Conservation (phyloP, 768 basidiomycete species). For the Lanmaoa pseudosensibilis region DNA sequence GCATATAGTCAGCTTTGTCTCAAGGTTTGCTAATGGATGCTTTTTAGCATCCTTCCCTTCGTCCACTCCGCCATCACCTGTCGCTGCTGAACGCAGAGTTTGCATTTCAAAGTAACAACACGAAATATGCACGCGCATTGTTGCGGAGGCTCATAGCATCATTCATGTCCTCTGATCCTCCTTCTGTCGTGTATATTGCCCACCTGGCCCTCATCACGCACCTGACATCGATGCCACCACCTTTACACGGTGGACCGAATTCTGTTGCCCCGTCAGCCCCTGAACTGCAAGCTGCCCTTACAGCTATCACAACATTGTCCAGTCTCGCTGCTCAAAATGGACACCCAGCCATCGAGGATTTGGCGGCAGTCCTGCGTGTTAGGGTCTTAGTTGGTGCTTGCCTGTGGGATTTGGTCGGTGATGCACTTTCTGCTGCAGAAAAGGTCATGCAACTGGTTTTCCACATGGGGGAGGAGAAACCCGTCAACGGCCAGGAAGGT, state of each 20-base stretch:
- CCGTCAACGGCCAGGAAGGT: not conserved
- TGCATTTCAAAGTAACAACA: conserved; percentile 42
- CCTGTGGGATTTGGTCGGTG: conserved; percentile 52
- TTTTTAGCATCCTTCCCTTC: conserved; percentile 61
- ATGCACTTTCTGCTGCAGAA: conserved; percentile 52
- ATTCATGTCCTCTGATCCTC: conserved; percentile 47
- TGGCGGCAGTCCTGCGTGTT: conserved; percentile 57
- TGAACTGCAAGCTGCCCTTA: conserved; percentile 33
- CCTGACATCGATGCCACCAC: conserved; percentile 30
- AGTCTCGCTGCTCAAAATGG: conserved; percentile 28
- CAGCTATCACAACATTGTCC: conserved; percentile 36
- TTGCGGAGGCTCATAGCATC: conserved; percentile 55
- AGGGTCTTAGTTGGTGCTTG: conserved; percentile 54
- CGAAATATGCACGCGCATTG: conserved; percentile 59
- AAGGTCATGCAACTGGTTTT: conserved; percentile 44
- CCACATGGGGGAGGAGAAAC: conserved; percentile 10
- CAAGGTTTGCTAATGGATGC: conserved; percentile 2
- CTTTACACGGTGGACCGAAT: conserved; percentile 2
- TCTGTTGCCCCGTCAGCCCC: conserved; percentile 3
- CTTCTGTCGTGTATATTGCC: conserved; percentile 51
- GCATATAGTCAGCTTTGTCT: conserved; percentile 6
- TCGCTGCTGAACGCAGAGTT: conserved; percentile 63
- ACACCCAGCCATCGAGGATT: conserved; percentile 47
- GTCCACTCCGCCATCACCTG: conserved; percentile 58
- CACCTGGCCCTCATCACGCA: conserved; percentile 57